These are phyloP conservation scores for Tricholoma terreum DNA, from an alignment of 768 basidiomycete species.

Conservation along the genomic window DNA sequence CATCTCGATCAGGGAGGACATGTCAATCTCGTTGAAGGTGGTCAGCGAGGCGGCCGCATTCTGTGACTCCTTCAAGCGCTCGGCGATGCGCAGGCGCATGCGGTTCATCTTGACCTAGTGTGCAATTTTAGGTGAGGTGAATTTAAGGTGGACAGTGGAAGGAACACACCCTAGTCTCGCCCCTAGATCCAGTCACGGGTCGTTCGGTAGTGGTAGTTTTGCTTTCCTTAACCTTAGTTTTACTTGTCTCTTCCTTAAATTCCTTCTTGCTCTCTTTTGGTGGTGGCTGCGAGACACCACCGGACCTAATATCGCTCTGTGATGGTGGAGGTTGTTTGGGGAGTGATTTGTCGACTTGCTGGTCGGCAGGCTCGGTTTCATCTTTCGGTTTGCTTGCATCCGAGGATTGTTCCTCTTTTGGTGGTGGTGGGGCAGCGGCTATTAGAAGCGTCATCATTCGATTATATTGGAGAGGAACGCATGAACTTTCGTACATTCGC, in stretches of 20 bases:
- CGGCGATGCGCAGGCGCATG: conserved; percentile 96
- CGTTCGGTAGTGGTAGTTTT: conserved; percentile 24
- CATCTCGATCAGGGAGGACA: conserved; percentile 93
- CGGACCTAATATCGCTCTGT: conserved; percentile 27
- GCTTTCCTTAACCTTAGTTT: conserved; percentile 34
- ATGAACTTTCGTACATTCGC: conserved; percentile 39
- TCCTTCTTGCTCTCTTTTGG: conserved; percentile 33
- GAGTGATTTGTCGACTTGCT: conserved; percentile 44
- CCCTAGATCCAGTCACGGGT: conserved; percentile 51
- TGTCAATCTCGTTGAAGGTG: conserved; percentile 99
- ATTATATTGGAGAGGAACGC: background rate
- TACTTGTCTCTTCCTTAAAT: conserved; percentile 24
- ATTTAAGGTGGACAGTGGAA: background rate
- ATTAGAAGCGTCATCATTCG: background rate
- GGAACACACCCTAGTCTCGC: conserved; percentile 75
- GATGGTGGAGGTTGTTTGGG: conserved; percentile 45
- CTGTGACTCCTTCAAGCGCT: conserved; percentile 97
- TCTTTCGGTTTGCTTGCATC: conserved; percentile 36
- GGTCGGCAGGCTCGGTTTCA: conserved; percentile 41
- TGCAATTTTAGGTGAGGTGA: background rate
- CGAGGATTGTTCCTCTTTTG: conserved; percentile 29
- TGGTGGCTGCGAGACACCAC: conserved; percentile 15
- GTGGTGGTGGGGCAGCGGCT: conserved; percentile 30
- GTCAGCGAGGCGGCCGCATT: conserved; percentile 95
- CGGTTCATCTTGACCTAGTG: conserved; percentile 96